phyloP scores from a whole-genome alignment of 805 yeast species.

The Schizosaccharomyces cryophilus region DNA sequence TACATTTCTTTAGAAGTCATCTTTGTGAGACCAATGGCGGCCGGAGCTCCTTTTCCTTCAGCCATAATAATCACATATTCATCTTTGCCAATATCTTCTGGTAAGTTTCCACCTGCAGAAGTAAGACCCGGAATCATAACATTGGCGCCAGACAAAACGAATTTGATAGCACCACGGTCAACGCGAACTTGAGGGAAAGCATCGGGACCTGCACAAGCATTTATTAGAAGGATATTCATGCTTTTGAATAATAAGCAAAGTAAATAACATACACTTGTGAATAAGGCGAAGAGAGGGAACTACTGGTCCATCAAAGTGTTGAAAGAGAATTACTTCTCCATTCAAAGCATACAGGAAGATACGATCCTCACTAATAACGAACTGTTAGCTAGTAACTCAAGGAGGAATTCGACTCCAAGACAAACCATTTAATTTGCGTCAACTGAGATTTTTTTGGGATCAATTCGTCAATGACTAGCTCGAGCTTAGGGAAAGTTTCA shows the following conservation, averaged over 20 bases:
- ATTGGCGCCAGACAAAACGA: slow-evolving; percentile 51
- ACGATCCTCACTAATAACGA: slow-evolving; percentile 34
- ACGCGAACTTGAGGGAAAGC: slow-evolving; percentile 72
- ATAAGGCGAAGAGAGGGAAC: slow-evolving; percentile 53
- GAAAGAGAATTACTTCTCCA: slow-evolving; percentile 50
- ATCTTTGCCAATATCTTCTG: slow-evolving; percentile 32
- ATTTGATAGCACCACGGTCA: slow-evolving; percentile 89
- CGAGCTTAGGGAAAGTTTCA: slow-evolving; percentile 48
- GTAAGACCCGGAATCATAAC: slow-evolving; percentile 11
- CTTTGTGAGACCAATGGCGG: slow-evolving; percentile 64
- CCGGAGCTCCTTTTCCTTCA: slow-evolving; percentile 74
- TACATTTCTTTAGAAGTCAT: slow-evolving; percentile 3
- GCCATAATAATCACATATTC: slow-evolving; percentile 66
- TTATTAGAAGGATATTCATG: not conserved
- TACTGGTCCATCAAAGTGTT: slow-evolving; percentile 53
- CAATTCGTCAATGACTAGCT: slow-evolving; percentile 50
- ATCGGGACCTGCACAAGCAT: slow-evolving; percentile 24
- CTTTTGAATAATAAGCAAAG: not conserved
- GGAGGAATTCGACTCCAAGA: not conserved
- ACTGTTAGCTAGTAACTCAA: not conserved
- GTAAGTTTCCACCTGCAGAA: slow-evolving; percentile 11
- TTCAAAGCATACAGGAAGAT: slow-evolving; percentile 50
- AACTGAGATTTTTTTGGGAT: slow-evolving; percentile 77
- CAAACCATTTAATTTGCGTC: slow-evolving; percentile 43
- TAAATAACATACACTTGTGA: slow-evolving; percentile 26